Evolutionary conservation across 768 basidiomycete genomes (phyloP).

Genomic region (Lentinula boryana): DNA sequence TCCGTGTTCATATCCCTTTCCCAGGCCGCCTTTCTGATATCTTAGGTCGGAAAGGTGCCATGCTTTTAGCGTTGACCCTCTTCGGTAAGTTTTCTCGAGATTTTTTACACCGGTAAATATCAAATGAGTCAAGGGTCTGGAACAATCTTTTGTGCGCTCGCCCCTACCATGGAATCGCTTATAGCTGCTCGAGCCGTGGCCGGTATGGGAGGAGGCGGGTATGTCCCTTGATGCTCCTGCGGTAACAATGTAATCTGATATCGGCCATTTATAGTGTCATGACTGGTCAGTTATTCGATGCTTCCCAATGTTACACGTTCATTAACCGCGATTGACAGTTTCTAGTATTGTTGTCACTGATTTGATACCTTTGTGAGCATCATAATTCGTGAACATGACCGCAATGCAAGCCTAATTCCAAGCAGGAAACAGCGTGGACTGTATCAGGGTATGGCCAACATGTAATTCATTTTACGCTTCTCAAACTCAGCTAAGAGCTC

Average conservation of each 20-base stretch:
- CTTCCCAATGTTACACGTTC: slow-evolving; percentile 9
- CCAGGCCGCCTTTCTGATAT: slow-evolving; percentile 81
- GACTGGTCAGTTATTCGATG: slow-evolving; percentile 51
- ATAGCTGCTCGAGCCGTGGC: slow-evolving; percentile 81
- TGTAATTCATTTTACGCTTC: slow-evolving; percentile 41
- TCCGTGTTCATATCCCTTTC: slow-evolving; percentile 16
- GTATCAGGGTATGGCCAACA: slow-evolving; percentile 88
- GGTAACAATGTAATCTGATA: slow-evolving; percentile 14
- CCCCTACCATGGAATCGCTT: slow-evolving; percentile 77
- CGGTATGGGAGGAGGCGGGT: slow-evolving; percentile 92
- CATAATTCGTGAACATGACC: background rate
- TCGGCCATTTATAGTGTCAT: slow-evolving; percentile 52
- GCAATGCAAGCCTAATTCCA: background rate
- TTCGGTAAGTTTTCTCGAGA: slow-evolving; percentile 51
- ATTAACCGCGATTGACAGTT: slow-evolving; percentile 41
- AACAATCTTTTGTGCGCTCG: slow-evolving; percentile 81
- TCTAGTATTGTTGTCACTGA: slow-evolving; percentile 83
- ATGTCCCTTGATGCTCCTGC: slow-evolving; percentile 26
- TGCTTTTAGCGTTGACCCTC: slow-evolving; percentile 75
- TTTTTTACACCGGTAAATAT: background rate
- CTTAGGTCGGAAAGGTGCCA: slow-evolving; percentile 78
- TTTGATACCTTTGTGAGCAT: slow-evolving; percentile 76
- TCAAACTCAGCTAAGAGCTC: slow-evolving; percentile 1
- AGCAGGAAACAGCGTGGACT: slow-evolving; percentile 77
- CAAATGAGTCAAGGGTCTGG: slow-evolving; percentile 52